These are phyloP conservation scores for Penicillium sp. DNA, from an alignment of 2,329 filamentous ascomycete species.

Conservation along the genomic window DNA sequence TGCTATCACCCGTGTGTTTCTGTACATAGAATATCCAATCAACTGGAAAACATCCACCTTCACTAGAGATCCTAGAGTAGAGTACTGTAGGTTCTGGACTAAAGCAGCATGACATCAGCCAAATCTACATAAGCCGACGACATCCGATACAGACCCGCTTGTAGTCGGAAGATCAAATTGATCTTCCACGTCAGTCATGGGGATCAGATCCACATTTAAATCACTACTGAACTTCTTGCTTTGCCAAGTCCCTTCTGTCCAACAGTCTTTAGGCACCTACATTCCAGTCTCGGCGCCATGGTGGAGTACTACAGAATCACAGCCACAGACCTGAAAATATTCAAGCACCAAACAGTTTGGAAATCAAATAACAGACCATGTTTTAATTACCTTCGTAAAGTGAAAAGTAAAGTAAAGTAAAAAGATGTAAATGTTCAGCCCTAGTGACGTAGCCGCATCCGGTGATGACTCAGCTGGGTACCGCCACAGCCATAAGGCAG, in stretches of 20 bases:
- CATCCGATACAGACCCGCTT: not conserved
- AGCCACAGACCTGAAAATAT: not conserved
- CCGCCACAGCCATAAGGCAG: constrained; percentile 12
- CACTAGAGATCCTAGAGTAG: not conserved
- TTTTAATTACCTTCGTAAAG: too few relatives aligned
- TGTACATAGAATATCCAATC: not conserved
- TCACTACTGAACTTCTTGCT: not conserved
- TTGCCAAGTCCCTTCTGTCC: not conserved
- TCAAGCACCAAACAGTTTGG: not conserved
- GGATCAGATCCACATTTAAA: not conserved
- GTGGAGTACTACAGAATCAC: not conserved
- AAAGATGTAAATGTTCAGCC: constrained; percentile 2
- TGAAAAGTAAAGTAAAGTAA: not conserved
- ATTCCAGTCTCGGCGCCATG: constrained; percentile 8
- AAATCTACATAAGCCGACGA: not conserved
- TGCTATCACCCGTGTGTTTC: not conserved
- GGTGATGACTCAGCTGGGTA: constrained; percentile 11
- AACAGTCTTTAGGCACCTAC: constrained; percentile 12
- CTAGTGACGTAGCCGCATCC: constrained; percentile 22
- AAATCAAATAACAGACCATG: too few relatives aligned
- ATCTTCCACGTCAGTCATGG: not conserved
- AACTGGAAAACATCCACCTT: not conserved
- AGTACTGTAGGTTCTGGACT: not conserved
- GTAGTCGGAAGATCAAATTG: not conserved
- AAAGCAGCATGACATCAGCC: not conserved